phyloP scores from a whole-genome alignment of 2,329 filamentous ascomycete genomes.

The Talaromyces sp. region DNA sequence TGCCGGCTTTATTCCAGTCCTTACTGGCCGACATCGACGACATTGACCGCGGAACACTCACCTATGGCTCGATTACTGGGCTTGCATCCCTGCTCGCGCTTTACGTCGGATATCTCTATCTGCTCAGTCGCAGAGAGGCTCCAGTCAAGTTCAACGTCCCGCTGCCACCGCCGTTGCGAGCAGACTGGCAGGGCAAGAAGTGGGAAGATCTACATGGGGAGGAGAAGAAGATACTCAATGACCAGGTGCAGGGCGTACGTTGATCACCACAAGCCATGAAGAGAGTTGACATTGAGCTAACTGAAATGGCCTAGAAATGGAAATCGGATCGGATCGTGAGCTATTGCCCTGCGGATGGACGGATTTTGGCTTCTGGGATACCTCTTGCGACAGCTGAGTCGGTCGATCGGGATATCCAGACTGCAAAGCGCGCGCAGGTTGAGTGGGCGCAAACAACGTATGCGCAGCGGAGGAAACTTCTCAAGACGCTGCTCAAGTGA shows the following conservation, averaged over 20 bases:
- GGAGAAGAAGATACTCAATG: conserved; percentile 30
- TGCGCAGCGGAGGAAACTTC: conserved; percentile 66
- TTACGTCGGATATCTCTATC: conserved; percentile 27
- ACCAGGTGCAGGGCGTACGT: conserved; percentile 35
- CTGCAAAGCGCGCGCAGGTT: conserved; percentile 67
- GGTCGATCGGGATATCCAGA: conserved; percentile 72
- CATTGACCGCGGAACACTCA: conserved; percentile 17
- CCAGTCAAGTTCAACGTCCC: conserved; percentile 34
- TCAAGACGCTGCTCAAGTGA: conserved; percentile 69
- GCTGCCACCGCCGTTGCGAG: conserved; percentile 28
- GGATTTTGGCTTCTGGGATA: conserved; percentile 59
- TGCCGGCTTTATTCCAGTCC: conserved; percentile 16
- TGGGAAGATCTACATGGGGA: conserved; percentile 31
- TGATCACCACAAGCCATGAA: background rate
- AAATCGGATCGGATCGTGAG: conserved; percentile 35
- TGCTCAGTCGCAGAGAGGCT: conserved; percentile 24
- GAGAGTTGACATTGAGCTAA: conserved; percentile 2
- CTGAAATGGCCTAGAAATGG: conserved; percentile 27
- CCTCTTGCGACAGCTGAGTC: conserved; percentile 69
- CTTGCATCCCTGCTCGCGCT: conserved; percentile 23
- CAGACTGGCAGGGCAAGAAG: conserved; percentile 23
- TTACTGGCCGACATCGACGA: conserved; percentile 14
- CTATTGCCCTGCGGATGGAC: conserved; percentile 76
- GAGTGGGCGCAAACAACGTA: conserved; percentile 77
- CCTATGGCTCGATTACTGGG: conserved; percentile 22